phyloP scores from a whole-genome alignment of 2,329 filamentous ascomycete genomes.

The Colletotrichum sp. region DNA sequence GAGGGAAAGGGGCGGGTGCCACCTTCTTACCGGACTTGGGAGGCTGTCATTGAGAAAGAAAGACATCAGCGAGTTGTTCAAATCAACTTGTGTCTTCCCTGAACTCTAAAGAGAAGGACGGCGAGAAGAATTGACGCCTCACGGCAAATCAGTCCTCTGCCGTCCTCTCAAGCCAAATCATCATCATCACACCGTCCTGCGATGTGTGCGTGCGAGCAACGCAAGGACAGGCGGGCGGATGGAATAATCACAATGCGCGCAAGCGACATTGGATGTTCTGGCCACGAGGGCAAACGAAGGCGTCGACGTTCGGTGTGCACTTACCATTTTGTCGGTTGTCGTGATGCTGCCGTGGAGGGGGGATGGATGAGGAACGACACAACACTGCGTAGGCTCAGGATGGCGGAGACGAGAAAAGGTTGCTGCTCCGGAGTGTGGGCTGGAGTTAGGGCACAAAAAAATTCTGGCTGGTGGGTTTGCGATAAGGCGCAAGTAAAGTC shows the following conservation, averaged over 20 bases:
- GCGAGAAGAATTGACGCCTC: background rate
- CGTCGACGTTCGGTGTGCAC: slow-evolving; percentile 4
- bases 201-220: slow-evolving; percentile 41
- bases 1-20: slow-evolving; percentile 94
- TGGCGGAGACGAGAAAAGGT: background rate
- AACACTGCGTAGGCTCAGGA: background rate
- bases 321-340: slow-evolving; percentile 21
- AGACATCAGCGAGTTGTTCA: slow-evolving; percentile 91
- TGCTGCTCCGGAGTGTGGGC: background rate
- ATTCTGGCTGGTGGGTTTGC: slow-evolving; percentile 1
- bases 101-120: slow-evolving; percentile 83
- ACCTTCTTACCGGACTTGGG: slow-evolving; percentile 98
- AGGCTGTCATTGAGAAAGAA: slow-evolving; percentile 99
- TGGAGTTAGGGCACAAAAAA: slow-evolving; percentile 23
- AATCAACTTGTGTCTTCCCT: slow-evolving; percentile 80
- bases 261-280: slow-evolving; percentile 8
- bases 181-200: slow-evolving; percentile 64
- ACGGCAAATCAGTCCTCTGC: background rate
- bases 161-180: slow-evolving; percentile 69
- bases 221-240: slow-evolving; percentile 41
- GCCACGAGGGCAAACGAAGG: background rate
- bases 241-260: slow-evolving; percentile 33
- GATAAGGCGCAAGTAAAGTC: background rate
- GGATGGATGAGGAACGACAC: background rate
- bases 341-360: slow-evolving; percentile 16